Conservation (phyloP, 73 alveolate genomes). For the Paraurostyla sp. region DNA sequence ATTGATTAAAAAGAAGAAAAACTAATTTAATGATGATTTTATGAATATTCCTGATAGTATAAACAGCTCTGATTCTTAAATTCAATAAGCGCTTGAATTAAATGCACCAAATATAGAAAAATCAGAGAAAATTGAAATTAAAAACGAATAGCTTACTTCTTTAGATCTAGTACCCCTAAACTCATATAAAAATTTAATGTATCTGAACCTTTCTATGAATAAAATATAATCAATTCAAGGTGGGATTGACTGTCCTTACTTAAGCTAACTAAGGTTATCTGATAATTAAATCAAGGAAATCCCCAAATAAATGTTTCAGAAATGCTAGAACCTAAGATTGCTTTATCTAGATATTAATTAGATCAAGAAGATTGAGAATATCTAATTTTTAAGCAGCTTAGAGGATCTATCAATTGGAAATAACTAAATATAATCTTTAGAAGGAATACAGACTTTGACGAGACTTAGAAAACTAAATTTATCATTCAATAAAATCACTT, state of each 20-base stretch:
- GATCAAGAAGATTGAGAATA: background rate
- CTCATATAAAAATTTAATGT: background rate
- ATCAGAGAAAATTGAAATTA: slow-evolving; percentile 41
- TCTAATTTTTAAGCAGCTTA: background rate
- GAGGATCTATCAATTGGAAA: slow-evolving; percentile 34
- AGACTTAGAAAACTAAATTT: slow-evolving; percentile 34
- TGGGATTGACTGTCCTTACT: background rate
- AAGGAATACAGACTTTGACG: background rate
- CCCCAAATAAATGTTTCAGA: background rate
- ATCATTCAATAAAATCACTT: slow-evolving; percentile 33
- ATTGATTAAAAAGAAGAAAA: background rate
- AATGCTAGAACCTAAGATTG: background rate
- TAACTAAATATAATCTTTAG: slow-evolving; percentile 24
- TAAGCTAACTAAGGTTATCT: slow-evolving; percentile 22
- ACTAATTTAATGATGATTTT: background rate
- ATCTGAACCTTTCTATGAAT: slow-evolving; percentile 18
- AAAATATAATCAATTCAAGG: slow-evolving; percentile 18
- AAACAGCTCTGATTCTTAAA: background rate
- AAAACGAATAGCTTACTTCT: background rate
- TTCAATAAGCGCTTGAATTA: background rate
- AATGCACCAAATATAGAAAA: background rate
- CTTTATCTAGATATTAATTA: slow-evolving; percentile 42
- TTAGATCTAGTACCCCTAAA: slow-evolving; percentile 20
- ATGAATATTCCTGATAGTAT: slow-evolving; percentile 30
- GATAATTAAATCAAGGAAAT: slow-evolving; percentile 49